These are phyloP conservation scores for Lithohypha guttulata DNA, from an alignment of 2,329 filamentous ascomycete genomes.

Conservation along the genomic window DNA sequence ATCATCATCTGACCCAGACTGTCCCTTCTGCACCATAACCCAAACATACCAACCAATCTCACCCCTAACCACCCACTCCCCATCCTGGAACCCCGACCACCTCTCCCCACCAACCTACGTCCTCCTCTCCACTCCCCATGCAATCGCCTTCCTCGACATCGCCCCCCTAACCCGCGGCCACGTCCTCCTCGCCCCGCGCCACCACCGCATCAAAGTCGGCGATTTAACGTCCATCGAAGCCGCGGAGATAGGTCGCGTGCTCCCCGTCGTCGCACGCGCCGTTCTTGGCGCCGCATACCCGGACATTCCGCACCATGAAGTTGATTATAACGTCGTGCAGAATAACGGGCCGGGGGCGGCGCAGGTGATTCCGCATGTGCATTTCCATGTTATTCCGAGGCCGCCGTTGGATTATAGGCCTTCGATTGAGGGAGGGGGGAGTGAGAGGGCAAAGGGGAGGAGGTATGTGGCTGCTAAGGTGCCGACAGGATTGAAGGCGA, in stretches of 20 bases:
- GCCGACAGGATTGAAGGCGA: conserved; percentile 12
- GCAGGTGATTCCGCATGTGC: conserved; percentile 85
- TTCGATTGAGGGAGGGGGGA: neutral
- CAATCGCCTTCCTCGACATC: conserved; percentile 88
- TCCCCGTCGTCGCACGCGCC: conserved; percentile 50
- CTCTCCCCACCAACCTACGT: conserved; percentile 34
- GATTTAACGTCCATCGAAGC: conserved; percentile 56
- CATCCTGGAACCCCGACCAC: conserved; percentile 13
- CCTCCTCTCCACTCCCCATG: conserved; percentile 63
- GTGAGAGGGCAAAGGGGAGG: conserved; percentile 2
- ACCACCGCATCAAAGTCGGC: conserved; percentile 66
- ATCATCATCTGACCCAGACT: too few species aligned
- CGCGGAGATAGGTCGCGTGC: conserved; percentile 42
- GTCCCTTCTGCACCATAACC: conserved; percentile 51
- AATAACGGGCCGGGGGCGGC: conserved; percentile 86
- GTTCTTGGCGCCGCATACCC: conserved; percentile 58
- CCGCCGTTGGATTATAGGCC: conserved; percentile 37
- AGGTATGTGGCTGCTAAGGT: conserved; percentile 12
- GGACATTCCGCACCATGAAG: conserved; percentile 27
- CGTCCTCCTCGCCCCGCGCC: conserved; percentile 66
- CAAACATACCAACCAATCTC: conserved; percentile 36
- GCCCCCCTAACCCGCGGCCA: conserved; percentile 77
- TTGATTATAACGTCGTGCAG: conserved; percentile 92
- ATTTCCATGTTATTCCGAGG: conserved; percentile 87
- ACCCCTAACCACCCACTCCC: conserved; percentile 14